phyloP scores from a whole-genome alignment of 148 eudicot genomes.

The Persicaria tinctoria region DNA sequence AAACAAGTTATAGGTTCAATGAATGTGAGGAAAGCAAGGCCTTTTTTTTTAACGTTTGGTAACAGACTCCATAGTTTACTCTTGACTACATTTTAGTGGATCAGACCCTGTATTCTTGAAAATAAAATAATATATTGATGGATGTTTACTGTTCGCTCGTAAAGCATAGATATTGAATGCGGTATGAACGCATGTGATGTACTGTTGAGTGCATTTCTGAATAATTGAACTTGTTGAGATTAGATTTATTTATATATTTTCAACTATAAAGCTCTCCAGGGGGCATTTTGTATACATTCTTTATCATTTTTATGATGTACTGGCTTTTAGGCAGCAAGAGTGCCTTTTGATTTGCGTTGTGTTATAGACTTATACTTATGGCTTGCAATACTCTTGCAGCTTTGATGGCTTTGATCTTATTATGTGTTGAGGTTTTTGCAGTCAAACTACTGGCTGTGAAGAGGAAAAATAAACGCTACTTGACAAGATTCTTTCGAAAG shows the following conservation, averaged over 20 bases:
- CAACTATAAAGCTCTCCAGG: neutral
- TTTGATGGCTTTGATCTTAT: no score
- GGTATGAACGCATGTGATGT: slow-evolving; percentile 1
- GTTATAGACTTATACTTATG: no score
- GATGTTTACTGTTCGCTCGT: neutral
- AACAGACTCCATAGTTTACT: neutral
- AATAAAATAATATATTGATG: neutral
- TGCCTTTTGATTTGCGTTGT: no score
- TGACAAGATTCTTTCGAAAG: slow-evolving; percentile 85
- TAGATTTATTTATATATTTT: neutral
- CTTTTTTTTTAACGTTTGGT: neutral
- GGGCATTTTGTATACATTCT: no score
- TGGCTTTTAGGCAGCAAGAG: no score
- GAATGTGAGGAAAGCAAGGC: neutral
- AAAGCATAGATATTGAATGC: neutral
- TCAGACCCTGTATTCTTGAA: neutral
- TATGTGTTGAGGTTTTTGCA: no score
- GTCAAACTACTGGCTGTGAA: slow-evolving; percentile 84
- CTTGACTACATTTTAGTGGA: neutral
- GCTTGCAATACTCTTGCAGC: no score
- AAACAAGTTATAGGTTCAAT: no score
- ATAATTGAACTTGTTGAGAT: neutral
- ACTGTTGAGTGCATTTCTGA: neutral
- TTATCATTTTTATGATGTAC: no score
- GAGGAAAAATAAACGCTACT: slow-evolving; percentile 74